These are phyloP conservation scores for Stephania japonica DNA, from an alignment of 164 flowering plant genomes.

Conservation along the genomic window DNA sequence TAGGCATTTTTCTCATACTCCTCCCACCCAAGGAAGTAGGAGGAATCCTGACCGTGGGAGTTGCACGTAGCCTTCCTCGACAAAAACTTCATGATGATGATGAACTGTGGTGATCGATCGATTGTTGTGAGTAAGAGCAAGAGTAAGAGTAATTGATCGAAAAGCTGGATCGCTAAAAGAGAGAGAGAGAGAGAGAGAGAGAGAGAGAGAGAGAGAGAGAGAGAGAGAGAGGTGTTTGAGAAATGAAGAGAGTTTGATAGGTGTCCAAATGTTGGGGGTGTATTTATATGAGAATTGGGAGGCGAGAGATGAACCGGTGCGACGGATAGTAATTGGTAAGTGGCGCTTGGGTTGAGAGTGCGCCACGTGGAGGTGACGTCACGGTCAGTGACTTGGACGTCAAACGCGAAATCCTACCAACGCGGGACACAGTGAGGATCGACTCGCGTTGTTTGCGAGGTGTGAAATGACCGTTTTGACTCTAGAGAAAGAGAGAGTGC, in stretches of 20 bases:
- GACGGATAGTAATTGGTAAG: not conserved
- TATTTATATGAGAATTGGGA: not conserved
- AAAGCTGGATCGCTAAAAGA: not conserved
- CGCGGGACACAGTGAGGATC: conserved; percentile 1
- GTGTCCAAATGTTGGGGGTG: not conserved
- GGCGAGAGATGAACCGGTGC: not conserved
- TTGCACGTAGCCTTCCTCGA: conserved; percentile 33
- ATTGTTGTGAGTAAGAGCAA: not conserved
- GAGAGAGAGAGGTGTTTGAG: not conserved
- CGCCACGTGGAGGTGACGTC: not conserved
- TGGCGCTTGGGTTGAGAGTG: not conserved
- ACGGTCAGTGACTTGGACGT: not conserved
- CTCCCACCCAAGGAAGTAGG: conserved; percentile 50
- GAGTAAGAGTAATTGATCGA: not conserved
- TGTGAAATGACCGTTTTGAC: not conserved
- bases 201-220: not conserved
- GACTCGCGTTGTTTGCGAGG: not conserved
- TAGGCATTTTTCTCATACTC: conserved; percentile 54
- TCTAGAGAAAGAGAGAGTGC: not conserved
- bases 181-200: not conserved
- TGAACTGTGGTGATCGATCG: too few species aligned
- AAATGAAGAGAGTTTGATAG: not conserved
- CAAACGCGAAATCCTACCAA: conserved; percentile 1
- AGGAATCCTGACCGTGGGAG: conserved; percentile 46
- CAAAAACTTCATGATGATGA: conserved; percentile 12